Conservation (phyloP, 2,329 filamentous ascomycete species). For the Penicillium sp. region DNA sequence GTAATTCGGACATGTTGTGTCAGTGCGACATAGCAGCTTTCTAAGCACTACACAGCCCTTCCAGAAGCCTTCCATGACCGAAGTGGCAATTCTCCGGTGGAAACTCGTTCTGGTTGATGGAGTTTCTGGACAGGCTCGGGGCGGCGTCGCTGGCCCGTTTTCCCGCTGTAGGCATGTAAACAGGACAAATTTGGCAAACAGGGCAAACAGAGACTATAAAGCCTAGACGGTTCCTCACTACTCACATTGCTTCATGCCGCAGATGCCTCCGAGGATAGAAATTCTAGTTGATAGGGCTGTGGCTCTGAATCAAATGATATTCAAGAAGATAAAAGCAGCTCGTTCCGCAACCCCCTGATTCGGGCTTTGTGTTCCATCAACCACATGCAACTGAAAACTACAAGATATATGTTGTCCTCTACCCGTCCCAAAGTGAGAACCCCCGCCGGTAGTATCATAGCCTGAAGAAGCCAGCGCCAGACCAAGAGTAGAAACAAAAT, state of each 20-base stretch:
- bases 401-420: not conserved
- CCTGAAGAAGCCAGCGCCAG: not conserved
- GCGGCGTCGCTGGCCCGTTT: conserved; percentile 1
- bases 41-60: not conserved
- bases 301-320: not conserved
- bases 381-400: not conserved
- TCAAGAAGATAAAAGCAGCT: not conserved
- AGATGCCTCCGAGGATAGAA: not conserved
- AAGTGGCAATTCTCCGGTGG: conserved; percentile 36
- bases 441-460: not conserved
- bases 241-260: not conserved
- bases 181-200: conserved; percentile 6
- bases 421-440: not conserved
- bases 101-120: conserved; percentile 26
- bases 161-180: conserved; percentile 4
- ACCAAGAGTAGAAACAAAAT: not conserved
- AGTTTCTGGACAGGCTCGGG: conserved; percentile 8
- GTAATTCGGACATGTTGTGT: not conserved
- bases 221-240: not conserved
- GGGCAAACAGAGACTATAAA: not conserved
- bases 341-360: not conserved
- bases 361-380: not conserved
- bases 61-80: conserved; percentile 13
- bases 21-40: conserved; percentile 5
- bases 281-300: not conserved